Percentiles rank a stretch among this genome's conserved stretches.
These are phyloP conservation scores for Juncus inflexus DNA, from an alignment of 176 grass and related monocot genomes.

Conservation along the genomic window DNA sequence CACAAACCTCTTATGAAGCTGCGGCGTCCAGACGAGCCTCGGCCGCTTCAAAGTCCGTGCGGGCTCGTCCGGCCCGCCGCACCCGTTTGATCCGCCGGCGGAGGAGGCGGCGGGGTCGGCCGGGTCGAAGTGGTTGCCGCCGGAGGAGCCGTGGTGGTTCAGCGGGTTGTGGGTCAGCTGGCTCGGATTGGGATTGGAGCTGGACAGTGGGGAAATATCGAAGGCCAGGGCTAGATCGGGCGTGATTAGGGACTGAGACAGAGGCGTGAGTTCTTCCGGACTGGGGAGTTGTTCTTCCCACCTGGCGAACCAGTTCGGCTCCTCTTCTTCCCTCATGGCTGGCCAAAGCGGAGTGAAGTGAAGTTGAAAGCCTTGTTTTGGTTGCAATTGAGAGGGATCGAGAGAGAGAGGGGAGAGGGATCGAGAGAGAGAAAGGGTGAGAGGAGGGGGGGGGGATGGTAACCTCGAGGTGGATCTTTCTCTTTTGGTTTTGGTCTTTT, in stretches of 20 bases:
- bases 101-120: conserved; percentile 46
- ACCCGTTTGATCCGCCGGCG: conserved; percentile 43
- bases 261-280: conserved; percentile 78
- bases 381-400: background rate
- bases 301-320: conserved; percentile 79
- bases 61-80: conserved; percentile 47
- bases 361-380: background rate
- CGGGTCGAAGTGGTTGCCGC: conserved; percentile 45
- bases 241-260: conserved; percentile 83
- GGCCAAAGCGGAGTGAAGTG: background rate
- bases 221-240: conserved; percentile 82
- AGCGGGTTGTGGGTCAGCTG: background rate
- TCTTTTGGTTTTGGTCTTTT: conserved; percentile 44
- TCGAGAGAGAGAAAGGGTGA: background rate
- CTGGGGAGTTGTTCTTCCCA: conserved; percentile 77
- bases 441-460: conserved; percentile 24
- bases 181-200: conserved; percentile 4
- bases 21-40: conserved; percentile 86
- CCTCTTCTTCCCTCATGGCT: conserved; percentile 79
- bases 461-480: conserved; percentile 93
- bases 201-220: conserved; percentile 52
- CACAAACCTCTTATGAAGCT: conserved; percentile 88
- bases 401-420: background rate
- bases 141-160: conserved; percentile 8
- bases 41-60: conserved; percentile 79